Conservation (phyloP, 495 filamentous ascomycete species). For the Penicillium malachiteum region DNA sequence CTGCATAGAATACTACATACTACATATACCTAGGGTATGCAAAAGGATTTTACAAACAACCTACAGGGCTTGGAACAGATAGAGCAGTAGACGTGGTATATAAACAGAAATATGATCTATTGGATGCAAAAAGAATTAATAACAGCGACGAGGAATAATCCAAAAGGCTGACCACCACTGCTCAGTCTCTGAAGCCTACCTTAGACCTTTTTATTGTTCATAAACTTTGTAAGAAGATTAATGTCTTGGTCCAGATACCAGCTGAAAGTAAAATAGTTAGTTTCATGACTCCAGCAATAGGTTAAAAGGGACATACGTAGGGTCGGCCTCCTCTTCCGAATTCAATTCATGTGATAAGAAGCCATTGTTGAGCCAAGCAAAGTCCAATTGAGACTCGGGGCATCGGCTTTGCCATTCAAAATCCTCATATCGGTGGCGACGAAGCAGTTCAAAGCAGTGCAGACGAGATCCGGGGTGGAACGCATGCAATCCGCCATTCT, state of each 20-base stretch:
- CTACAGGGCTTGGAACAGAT: too few relatives aligned
- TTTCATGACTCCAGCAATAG: background rate
- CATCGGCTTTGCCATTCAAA: background rate
- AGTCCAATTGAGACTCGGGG: background rate
- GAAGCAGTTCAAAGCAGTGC: background rate
- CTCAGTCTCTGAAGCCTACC: background rate
- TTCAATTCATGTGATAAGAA: background rate
- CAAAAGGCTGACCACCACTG: too few relatives aligned
- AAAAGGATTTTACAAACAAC: too few relatives aligned
- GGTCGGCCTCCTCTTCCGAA: background rate
- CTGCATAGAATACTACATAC: too few relatives aligned
- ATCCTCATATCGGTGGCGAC: background rate
- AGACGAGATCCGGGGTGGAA: conserved; percentile 1
- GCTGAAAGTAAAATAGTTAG: background rate
- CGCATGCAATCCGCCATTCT: background rate
- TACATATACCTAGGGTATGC: too few relatives aligned
- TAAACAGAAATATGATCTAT: too few relatives aligned
- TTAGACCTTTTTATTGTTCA: background rate
- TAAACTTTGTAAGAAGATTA: background rate
- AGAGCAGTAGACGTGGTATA: too few relatives aligned
- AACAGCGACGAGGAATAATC: too few relatives aligned
- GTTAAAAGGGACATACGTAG: background rate
- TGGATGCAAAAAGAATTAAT: too few relatives aligned
- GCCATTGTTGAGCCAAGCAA: background rate
- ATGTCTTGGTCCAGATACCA: background rate